A percentile compares a stretch with the other conserved stretches of the same genome.
Conservation (phyloP, 2,329 filamentous ascomycete genomes). For the Stagonosporopsis tanaceti region DNA sequence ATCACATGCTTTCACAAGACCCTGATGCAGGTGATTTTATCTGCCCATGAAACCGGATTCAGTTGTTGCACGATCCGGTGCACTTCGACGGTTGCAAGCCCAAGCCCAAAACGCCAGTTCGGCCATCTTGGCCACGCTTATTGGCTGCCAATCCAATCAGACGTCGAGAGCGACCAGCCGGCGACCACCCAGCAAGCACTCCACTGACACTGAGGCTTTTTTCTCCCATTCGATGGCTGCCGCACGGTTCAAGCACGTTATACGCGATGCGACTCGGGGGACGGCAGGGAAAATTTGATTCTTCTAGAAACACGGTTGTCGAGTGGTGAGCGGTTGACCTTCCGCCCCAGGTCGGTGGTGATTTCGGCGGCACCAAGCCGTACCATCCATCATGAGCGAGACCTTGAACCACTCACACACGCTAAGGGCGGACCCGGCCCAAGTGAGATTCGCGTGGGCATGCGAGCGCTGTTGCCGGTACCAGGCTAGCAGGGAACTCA, state of each 20-base stretch:
- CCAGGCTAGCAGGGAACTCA: slow-evolving; percentile 33
- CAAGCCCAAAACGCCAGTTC: slow-evolving; percentile 8
- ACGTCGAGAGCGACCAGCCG: slow-evolving; percentile 14
- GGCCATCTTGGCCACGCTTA: slow-evolving; percentile 24
- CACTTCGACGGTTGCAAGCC: slow-evolving; percentile 5
- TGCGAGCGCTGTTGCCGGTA: slow-evolving; percentile 24
- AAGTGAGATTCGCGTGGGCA: slow-evolving; percentile 33
- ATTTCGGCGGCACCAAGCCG: slow-evolving; percentile 19
- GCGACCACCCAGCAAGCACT: slow-evolving; percentile 11
- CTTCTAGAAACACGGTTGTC: slow-evolving; percentile 24
- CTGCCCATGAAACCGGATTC: not conserved
- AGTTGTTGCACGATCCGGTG: not conserved
- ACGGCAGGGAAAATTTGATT: slow-evolving; percentile 19
- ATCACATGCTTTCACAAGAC: slow-evolving; percentile 16
- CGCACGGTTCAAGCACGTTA: not conserved
- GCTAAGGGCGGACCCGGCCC: slow-evolving; percentile 31
- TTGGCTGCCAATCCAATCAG: slow-evolving; percentile 21
- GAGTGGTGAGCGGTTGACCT: slow-evolving; percentile 12
- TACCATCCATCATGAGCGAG: slow-evolving; percentile 23
- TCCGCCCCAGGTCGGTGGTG: slow-evolving; percentile 26
- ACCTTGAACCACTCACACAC: slow-evolving; percentile 16
- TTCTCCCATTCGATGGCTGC: slow-evolving; percentile 11
- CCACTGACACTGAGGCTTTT: slow-evolving; percentile 16
- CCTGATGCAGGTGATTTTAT: slow-evolving; percentile 11
- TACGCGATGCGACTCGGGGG: slow-evolving; percentile 4